phyloP scores from a whole-genome alignment of 352 stramenopile genomes.

The Globisporangium okanoganense region DNA sequence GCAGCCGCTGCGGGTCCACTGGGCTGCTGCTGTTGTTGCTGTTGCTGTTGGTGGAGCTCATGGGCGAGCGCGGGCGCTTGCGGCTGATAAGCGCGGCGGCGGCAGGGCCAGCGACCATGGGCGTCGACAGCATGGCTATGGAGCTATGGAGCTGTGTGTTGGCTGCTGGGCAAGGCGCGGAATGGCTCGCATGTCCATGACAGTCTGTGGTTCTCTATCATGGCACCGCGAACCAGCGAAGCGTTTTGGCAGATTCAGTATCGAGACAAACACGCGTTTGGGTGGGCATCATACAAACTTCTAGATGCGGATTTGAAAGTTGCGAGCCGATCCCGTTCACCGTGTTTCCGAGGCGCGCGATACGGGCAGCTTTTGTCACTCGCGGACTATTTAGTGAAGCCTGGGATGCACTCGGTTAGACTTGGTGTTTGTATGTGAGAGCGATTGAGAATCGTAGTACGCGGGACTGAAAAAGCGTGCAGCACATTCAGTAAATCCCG shows the following conservation, averaged over 20 bases:
- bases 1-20: conserved; percentile 5
- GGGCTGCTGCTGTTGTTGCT: background rate
- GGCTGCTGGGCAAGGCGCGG: conserved; percentile 15
- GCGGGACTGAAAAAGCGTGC: conserved; percentile 11
- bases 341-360: conserved; percentile 22
- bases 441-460: conserved; percentile 10
- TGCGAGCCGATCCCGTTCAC: conserved; percentile 7
- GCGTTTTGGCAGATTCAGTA: background rate
- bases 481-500: conserved; percentile 14
- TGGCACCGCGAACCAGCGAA: background rate
- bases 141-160: background rate
- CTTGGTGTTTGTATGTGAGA: conserved; percentile 3
- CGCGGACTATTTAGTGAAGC: conserved; percentile 7
- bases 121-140: conserved; percentile 10
- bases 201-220: background rate
- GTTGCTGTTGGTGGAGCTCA: no score
- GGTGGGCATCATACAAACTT: conserved; percentile 25
- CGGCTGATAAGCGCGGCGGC: conserved; percentile 36
- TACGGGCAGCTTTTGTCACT: conserved; percentile 10
- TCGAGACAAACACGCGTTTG: conserved; percentile 16
- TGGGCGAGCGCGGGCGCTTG: conserved; percentile 37
- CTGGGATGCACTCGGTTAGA: conserved; percentile 11
- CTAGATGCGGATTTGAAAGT: conserved; percentile 21
- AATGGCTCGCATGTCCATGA: conserved; percentile 14
- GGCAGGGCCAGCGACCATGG: background rate